phyloP scores from a whole-genome alignment of 2,329 filamentous ascomycete species.

The Hymenoscyphus repandus region DNA sequence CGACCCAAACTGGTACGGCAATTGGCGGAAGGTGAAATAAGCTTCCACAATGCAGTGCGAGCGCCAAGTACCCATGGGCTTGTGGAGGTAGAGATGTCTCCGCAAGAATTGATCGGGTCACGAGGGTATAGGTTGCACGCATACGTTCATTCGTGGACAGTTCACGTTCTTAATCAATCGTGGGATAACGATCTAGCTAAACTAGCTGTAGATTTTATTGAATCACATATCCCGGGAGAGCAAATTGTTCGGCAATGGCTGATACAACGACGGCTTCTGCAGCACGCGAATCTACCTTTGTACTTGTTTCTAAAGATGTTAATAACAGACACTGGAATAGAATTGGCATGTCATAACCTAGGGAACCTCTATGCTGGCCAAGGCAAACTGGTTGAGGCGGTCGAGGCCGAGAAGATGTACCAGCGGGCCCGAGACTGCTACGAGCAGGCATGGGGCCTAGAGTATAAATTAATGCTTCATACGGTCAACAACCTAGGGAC shows the following conservation, averaged over 20 bases:
- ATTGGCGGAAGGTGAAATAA: slow-evolving; percentile 15
- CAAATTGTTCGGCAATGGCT: slow-evolving; percentile 3
- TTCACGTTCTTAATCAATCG: slow-evolving; percentile 7
- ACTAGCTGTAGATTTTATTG: slow-evolving; percentile 16
- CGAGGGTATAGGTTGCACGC: slow-evolving; percentile 11
- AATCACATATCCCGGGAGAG: slow-evolving; percentile 2
- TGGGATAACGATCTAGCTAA: slow-evolving; percentile 10
- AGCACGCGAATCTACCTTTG: background rate
- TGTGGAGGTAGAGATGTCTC: slow-evolving; percentile 15
- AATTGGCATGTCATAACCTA: background rate
- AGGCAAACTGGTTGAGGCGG: too few relatives aligned
- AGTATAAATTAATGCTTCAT: too few relatives aligned
- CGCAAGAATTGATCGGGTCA: slow-evolving; percentile 9
- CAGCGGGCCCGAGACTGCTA: too few relatives aligned
- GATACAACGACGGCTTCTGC: background rate
- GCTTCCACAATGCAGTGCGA: slow-evolving; percentile 23
- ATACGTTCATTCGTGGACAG: slow-evolving; percentile 12
- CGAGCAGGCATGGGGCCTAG: too few relatives aligned
- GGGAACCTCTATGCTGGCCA: too few relatives aligned
- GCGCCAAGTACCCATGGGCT: slow-evolving; percentile 32
- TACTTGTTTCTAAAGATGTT: background rate
- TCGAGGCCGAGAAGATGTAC: too few relatives aligned
- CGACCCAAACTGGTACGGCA: slow-evolving; percentile 21
- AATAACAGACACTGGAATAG: background rate
- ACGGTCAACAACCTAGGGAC: too few relatives aligned